phyloP scores from a whole-genome alignment of 345 rosid genomes.

The Salix caprea region DNA sequence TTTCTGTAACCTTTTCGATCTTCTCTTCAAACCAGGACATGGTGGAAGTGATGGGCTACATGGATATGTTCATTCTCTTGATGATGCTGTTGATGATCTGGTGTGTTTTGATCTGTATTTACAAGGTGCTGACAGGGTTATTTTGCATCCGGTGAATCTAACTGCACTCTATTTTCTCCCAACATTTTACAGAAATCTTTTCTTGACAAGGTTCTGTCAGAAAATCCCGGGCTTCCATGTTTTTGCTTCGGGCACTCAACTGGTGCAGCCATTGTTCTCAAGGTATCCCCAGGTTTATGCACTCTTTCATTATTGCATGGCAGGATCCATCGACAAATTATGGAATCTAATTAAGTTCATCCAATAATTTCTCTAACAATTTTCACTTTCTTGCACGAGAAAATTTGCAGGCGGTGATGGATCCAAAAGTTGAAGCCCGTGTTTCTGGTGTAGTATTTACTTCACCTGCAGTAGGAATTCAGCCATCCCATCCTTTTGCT shows the following conservation, averaged over 20 bases:
- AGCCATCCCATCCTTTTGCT: slow-evolving; percentile 32
- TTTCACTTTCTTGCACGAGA: neutral
- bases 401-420: slow-evolving; percentile 21
- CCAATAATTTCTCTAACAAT: neutral
- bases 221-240: slow-evolving; percentile 30
- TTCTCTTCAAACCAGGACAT: slow-evolving; percentile 16
- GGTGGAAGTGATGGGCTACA: slow-evolving; percentile 37
- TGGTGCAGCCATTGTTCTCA: slow-evolving; percentile 31
- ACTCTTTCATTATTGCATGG: neutral
- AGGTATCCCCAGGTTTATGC: slow-evolving; percentile 13
- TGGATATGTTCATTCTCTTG: slow-evolving; percentile 26
- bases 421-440: slow-evolving; percentile 22
- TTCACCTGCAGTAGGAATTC: slow-evolving; percentile 33
- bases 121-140: no score
- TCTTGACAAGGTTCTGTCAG: slow-evolving; percentile 22
- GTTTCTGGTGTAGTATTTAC: slow-evolving; percentile 24
- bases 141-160: neutral
- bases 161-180: neutral
- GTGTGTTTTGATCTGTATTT: neutral
- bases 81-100: slow-evolving; percentile 29
- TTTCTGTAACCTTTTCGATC: neutral
- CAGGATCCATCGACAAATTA: neutral
- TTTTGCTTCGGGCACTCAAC: slow-evolving; percentile 35
- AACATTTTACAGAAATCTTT: slow-evolving; percentile 16
- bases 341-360: neutral